phyloP scores from a whole-genome alignment of 148 eudicot species.

The Simmondsia chinensis region DNA sequence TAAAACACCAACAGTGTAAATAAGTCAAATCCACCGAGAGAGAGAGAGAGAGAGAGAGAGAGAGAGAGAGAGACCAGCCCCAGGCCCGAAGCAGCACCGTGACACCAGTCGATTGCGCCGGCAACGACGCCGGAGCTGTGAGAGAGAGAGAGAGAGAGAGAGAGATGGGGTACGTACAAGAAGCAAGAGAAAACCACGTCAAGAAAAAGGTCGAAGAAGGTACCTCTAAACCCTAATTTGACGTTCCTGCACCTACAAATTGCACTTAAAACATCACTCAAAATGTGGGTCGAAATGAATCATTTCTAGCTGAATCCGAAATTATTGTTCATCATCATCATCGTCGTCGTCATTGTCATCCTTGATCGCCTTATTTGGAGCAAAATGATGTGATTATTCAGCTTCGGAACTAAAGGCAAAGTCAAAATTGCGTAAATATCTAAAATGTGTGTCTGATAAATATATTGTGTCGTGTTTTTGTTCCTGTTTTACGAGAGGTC shows the following conservation, averaged over 20 bases:
- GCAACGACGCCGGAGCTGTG: neutral
- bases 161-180: conserved; percentile 59
- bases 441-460: too few relatives aligned
- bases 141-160: neutral
- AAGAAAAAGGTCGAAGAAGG: conserved; percentile 99
- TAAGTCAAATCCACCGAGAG: neutral
- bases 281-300: neutral
- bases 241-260: neutral
- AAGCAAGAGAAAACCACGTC: conserved; percentile 94
- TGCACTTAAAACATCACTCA: neutral
- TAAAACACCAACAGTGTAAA: neutral
- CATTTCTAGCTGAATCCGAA: too few relatives aligned
- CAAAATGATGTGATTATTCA: too few relatives aligned
- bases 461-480: too few relatives aligned
- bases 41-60: neutral
- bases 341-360: too few relatives aligned
- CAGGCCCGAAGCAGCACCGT: too few relatives aligned
- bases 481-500: too few relatives aligned
- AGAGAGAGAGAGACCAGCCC: neutral
- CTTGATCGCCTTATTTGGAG: too few relatives aligned
- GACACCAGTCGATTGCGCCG: too few relatives aligned
- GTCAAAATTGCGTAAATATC: too few relatives aligned
- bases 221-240: neutral
- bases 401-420: too few relatives aligned
- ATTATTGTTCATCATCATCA: too few relatives aligned